Conservation (phyloP, 495 filamentous ascomycete genomes). For the Xylaria venustula region DNA sequence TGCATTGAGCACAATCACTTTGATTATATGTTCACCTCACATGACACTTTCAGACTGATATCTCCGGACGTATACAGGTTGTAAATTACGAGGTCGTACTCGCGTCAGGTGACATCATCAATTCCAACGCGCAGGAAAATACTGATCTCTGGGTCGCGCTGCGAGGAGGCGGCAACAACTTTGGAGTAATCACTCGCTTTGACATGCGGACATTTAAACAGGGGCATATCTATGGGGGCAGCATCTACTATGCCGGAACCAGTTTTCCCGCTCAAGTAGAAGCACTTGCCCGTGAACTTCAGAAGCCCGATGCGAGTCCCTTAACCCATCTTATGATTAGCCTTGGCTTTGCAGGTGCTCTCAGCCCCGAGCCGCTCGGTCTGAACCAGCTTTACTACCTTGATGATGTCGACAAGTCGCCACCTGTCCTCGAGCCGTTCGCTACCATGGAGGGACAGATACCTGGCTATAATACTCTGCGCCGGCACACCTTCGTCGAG, state of each 20-base stretch:
- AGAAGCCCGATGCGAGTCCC: neutral
- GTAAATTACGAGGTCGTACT: constrained; percentile 47
- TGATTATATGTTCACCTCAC: neutral
- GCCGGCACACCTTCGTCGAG: no score
- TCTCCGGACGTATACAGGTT: neutral
- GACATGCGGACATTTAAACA: constrained; percentile 23
- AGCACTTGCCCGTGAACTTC: neutral
- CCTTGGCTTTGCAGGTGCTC: neutral
- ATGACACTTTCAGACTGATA: neutral
- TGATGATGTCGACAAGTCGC: constrained; percentile 12
- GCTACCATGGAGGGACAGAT: constrained; percentile 14
- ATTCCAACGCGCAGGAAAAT: constrained; percentile 38
- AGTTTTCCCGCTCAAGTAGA: neutral
- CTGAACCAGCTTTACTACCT: constrained; percentile 22
- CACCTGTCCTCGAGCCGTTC: constrained; percentile 15
- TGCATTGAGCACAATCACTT: neutral
- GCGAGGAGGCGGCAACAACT: constrained; percentile 51
- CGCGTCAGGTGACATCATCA: constrained; percentile 39
- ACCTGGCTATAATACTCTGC: neutral
- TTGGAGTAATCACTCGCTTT: constrained; percentile 49
- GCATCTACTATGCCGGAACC: constrained; percentile 4
- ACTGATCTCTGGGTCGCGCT: constrained; percentile 55
- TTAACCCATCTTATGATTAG: neutral
- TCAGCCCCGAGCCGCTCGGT: neutral
- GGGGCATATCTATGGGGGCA: constrained; percentile 6